These are phyloP conservation scores for Alliaria petiolata DNA, from an alignment of 345 rosid genomes.

Conservation along the genomic window DNA sequence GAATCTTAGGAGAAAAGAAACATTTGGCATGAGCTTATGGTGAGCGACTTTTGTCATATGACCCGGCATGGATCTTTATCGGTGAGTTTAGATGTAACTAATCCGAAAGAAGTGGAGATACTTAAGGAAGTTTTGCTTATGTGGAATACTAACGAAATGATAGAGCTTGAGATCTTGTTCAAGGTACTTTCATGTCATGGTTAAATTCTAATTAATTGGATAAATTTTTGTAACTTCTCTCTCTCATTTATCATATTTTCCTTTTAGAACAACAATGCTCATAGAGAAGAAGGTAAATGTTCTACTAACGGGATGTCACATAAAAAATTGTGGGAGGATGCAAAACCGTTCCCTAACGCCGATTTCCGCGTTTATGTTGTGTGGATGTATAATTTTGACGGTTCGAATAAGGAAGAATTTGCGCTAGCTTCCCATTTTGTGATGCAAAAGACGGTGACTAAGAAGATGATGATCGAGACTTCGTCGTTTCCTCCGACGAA, in stretches of 20 bases:
- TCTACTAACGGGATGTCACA: no score
- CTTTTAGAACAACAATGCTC: no score
- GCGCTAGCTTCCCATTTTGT: conserved; percentile 13
- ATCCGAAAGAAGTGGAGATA: conserved; percentile 13
- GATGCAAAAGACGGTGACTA: neutral
- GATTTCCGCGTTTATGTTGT: neutral
- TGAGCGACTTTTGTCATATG: neutral
- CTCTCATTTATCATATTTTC: no score
- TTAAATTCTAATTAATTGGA: no score
- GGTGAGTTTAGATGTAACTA: neutral
- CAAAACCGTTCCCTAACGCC: neutral
- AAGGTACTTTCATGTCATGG: no score
- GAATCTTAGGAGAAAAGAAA: conserved; percentile 1
- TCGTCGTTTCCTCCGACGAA: neutral
- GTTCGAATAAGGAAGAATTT: neutral
- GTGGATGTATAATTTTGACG: neutral
- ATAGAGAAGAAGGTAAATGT: no score
- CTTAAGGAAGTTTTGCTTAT: conserved; percentile 1
- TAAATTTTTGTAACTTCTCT: no score
- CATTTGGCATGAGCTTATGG: conserved; percentile 1
- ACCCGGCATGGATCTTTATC: conserved; percentile 4
- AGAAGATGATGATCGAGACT: conserved; percentile 6
- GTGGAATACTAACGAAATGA: no score
- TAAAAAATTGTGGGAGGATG: no score
- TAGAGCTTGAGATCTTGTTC: no score